A percentile compares a stretch with the other conserved stretches of the same genome.
Evolutionary conservation across 345 rosid species (phyloP).

Genomic region (Luvunga scandens): DNA sequence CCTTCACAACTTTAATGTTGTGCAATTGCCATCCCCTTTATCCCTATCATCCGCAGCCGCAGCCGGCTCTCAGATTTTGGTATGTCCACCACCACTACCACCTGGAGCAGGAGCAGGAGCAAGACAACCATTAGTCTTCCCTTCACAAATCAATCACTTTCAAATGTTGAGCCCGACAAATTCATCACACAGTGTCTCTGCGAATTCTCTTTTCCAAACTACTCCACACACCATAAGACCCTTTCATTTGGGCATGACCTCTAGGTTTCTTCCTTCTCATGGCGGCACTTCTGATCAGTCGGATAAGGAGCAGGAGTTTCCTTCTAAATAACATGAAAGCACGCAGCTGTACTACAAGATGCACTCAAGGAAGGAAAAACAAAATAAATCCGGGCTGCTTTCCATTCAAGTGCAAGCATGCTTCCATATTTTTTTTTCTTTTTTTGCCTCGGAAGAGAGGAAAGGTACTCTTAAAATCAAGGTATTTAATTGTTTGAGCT

Average conservation of each 20-base stretch:
- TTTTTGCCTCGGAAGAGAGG: not conserved
- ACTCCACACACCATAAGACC: conserved; percentile 22
- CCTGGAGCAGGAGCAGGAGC: conserved; percentile 6
- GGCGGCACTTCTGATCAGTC: conserved; percentile 20
- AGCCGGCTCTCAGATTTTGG: conserved; percentile 42
- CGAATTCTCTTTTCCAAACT: conserved; percentile 15
- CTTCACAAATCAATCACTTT: conserved; percentile 43
- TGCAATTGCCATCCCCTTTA: conserved; percentile 47
- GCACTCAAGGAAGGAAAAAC: not conserved
- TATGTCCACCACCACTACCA: conserved; percentile 31
- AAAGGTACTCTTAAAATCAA: conserved; percentile 20
- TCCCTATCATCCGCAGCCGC: conserved; percentile 29
- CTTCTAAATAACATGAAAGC: conserved; percentile 22
- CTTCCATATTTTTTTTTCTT: not conserved
- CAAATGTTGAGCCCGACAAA: conserved; percentile 41
- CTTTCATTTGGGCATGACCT: conserved; percentile 26
- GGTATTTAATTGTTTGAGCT: not conserved
- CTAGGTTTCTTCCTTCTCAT: conserved; percentile 30
- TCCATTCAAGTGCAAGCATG: not conserved
- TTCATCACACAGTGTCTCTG: conserved; percentile 28
- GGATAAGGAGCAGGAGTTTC: conserved; percentile 26
- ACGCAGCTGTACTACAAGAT: not conserved
- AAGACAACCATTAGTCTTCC: conserved; percentile 38
- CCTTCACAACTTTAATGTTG: conserved; percentile 34
- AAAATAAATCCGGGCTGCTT: not conserved